Evolutionary conservation across 1,284 basidiomycete genomes (phyloP), one percentile per base, ranked within the genome.

Genomic region (Puccinia coronata): DNA sequence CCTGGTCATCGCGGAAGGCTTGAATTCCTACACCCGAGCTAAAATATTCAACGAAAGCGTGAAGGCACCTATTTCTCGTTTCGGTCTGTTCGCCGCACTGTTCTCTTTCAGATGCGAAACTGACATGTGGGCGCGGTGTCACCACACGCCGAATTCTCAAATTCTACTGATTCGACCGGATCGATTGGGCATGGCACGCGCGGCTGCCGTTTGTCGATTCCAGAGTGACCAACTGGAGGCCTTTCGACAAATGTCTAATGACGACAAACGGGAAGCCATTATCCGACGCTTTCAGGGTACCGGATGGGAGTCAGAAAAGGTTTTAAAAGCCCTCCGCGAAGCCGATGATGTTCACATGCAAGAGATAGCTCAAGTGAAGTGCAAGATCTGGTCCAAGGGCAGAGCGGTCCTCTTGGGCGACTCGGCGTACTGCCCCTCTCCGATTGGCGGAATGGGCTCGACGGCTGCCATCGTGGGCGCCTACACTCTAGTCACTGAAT

Each of bases 331-430:
- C 0, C 57, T 84, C 65, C 80, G 65, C 2, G 39, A 39, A 0
- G 75, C 83, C 3, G 47, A 80, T 2, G 83, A 84, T 36, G 61
- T 84, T 3, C 83, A 84, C 81, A 78, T 84, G 20, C 82, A 83
- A 61, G 74, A 74, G 1, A 41, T 84, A 23, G 74, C 75, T n/a
- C 84, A 84, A 57, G 82, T 83, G 34, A 81, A 81, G 11, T 80
- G 83, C 55, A n/a, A 31, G 2, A 78, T 65, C 20, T 84, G 84
- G 84, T 70, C 67, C 61, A 78, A 70, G 2, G 80, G 82, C n/a
- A 71, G 84, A 9, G 80, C 83, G 25, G 83, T 83, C 31, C 82
- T 83, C 28, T 6, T 84, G 0, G 84, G 84, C 11, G 84, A 84
- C 31, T 71, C 83, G 2, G 84, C 83, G 0, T 83, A 82, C 53